Conservation (phyloP, 768 basidiomycete species). For the Postia placenta region DNA sequence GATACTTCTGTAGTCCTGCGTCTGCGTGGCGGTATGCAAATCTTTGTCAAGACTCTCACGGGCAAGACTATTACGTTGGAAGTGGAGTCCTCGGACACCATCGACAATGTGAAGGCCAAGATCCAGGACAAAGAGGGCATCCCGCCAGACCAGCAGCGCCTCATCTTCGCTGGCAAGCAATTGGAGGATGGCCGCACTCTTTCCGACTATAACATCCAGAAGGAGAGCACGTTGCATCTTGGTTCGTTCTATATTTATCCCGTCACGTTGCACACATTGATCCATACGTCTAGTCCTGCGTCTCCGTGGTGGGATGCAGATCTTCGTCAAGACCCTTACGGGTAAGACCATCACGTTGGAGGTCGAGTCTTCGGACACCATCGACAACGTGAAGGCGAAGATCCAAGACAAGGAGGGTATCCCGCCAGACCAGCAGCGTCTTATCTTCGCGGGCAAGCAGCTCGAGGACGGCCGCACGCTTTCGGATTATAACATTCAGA, state of each 20-base stretch:
- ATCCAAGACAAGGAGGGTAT: slow-evolving; percentile 32
- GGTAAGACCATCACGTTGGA: slow-evolving; percentile 31
- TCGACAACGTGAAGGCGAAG: slow-evolving; percentile 30
- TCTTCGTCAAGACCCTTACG: slow-evolving; percentile 30
- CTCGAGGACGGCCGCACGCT: slow-evolving; percentile 48
- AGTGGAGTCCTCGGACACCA: slow-evolving; percentile 73
- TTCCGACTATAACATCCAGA: slow-evolving; percentile 91
- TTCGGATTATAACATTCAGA: slow-evolving; percentile 77
- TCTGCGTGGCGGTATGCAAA: slow-evolving; percentile 74
- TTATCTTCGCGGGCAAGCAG: slow-evolving; percentile 41
- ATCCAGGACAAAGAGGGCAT: slow-evolving; percentile 85
- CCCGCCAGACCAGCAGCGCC: slow-evolving; percentile 85
- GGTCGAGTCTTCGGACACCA: slow-evolving; percentile 31
- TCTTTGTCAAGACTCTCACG: slow-evolving; percentile 84
- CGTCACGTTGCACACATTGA: slow-evolving; percentile 26
- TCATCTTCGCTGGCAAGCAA: slow-evolving; percentile 97
- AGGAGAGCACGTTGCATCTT: slow-evolving; percentile 87
- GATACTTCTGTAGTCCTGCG: slow-evolving; percentile 51
- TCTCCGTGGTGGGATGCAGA: slow-evolving; percentile 29
- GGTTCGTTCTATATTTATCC: slow-evolving; percentile 37
- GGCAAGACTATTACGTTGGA: slow-evolving; percentile 88
- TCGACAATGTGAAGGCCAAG: slow-evolving; percentile 76
- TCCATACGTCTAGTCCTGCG: slow-evolving; percentile 30
- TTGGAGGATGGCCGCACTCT: slow-evolving; percentile 90
- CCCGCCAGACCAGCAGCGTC: slow-evolving; percentile 28